Conservation (phyloP, 192 early-diverging fungal species). For the Coemansia biformis region DNA sequence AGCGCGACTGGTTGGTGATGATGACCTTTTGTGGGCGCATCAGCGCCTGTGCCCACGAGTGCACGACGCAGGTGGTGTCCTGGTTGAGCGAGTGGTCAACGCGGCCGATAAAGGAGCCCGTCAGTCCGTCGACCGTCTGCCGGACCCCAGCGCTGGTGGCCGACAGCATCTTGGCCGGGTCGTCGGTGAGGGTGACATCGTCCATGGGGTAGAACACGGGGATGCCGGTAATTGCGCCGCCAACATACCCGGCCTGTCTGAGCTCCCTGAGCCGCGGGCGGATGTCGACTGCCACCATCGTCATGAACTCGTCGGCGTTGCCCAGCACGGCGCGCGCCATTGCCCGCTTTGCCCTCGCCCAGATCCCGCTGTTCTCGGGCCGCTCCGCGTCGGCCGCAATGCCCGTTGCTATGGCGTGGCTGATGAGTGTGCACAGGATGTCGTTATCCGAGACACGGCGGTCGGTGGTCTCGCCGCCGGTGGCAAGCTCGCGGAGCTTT, state of each 20-base stretch:
- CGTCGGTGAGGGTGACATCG: background rate
- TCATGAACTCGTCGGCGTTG: background rate
- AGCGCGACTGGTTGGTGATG: conserved; percentile 24
- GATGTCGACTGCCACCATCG: conserved; percentile 4
- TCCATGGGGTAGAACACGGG: conserved; percentile 1
- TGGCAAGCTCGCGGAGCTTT: background rate
- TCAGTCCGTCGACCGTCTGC: background rate
- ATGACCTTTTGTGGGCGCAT: background rate
- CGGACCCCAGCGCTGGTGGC: background rate
- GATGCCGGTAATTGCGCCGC: conserved; percentile 7
- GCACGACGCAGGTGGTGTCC: conserved; percentile 3
- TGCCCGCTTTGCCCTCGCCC: background rate
- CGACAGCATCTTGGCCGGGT: background rate
- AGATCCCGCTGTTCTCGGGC: background rate
- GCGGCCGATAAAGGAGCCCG: conserved; percentile 1
- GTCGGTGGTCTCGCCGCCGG: background rate
- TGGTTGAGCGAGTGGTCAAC: background rate
- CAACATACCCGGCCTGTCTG: conserved; percentile 1
- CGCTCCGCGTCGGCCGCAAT: background rate
- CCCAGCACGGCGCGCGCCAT: background rate
- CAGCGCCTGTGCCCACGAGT: conserved; percentile 4
- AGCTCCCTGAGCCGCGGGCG: conserved; percentile 10
- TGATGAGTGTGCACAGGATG: conserved; percentile 11
- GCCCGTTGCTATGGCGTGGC: conserved; percentile 5
- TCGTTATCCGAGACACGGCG: conserved; percentile 20